Percentiles rank a stretch among this genome's conserved stretches.
phyloP scores from a whole-genome alignment of 371 early-diverging fungal species.

The Chytridiales sp. region DNA sequence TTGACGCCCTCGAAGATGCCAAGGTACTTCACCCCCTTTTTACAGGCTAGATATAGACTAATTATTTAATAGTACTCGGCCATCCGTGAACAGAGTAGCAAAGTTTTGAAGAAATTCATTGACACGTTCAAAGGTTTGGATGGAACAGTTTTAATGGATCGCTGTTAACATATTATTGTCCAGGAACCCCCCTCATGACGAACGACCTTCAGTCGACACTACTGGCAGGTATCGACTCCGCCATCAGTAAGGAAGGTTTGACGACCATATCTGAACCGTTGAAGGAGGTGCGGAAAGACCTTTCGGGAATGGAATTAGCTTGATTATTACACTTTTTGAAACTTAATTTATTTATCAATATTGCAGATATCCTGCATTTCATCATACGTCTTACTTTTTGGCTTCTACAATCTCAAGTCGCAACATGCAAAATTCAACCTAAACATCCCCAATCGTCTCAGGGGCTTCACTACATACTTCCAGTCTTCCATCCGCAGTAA shows the following conservation, averaged over 20 bases:
- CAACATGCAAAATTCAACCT: too few species aligned
- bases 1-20: conserved; percentile 24
- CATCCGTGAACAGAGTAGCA: conserved; percentile 26
- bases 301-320: conserved; percentile 30
- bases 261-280: conserved; percentile 23
- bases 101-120: conserved; percentile 18
- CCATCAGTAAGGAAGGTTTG: conserved; percentile 17
- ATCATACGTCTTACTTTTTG: too few species aligned
- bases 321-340: too few species aligned
- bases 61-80: conserved; percentile 28
- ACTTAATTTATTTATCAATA: too few species aligned
- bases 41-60: background rate
- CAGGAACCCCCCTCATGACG: conserved; percentile 3
- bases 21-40: conserved; percentile 22
- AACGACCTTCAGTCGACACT: conserved; percentile 4
- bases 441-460: too few species aligned
- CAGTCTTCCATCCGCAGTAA: too few species aligned
- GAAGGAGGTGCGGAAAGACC: conserved; percentile 18
- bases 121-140: conserved; percentile 16
- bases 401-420: too few species aligned
- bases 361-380: too few species aligned
- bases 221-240: conserved; percentile 17
- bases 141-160: background rate
- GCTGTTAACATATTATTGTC: background rate
- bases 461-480: too few species aligned